A percentile compares a stretch with the other conserved stretches of the same genome.
Evolutionary conservation across 1,139 yeast genomes (phyloP).

Genomic region (Debaryomycetaceae sp.): DNA sequence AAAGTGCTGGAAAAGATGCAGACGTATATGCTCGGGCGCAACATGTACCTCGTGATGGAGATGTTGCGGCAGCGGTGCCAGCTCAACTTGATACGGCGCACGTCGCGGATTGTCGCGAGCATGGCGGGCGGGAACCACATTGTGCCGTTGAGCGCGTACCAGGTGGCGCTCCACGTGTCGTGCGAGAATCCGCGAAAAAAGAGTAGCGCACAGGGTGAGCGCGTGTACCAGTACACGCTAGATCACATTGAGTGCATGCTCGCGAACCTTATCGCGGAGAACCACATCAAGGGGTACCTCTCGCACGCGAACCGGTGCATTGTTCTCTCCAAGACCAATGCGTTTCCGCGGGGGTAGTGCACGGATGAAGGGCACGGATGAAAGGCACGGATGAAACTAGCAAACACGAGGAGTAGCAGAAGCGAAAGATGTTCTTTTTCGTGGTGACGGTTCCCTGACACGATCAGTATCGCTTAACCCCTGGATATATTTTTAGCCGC

Average conservation of each 20-base stretch:
- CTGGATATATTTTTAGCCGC: no score
- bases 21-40: conserved; percentile 42
- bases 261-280: conserved; percentile 55
- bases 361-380: no score
- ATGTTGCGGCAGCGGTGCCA: conserved; percentile 41
- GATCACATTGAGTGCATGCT: conserved; percentile 63
- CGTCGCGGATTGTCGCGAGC: conserved; percentile 28
- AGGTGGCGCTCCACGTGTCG: conserved; percentile 35
- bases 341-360: conserved; percentile 50
- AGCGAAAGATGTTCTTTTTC: no score
- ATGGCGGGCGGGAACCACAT: conserved; percentile 16
- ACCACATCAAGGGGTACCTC: conserved; percentile 69
- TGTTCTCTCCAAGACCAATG: conserved; percentile 63
- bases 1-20: conserved; percentile 33
- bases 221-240: conserved; percentile 3
- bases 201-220: conserved; percentile 1
- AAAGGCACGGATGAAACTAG: no score
- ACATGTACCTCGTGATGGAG: conserved; percentile 54
- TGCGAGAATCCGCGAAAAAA: conserved; percentile 9
- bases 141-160: conserved; percentile 37
- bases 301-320: conserved; percentile 66
- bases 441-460: no score
- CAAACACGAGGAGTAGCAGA: no score
- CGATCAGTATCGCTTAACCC: no score
- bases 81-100: conserved; percentile 41